A percentile compares a stretch with the other conserved stretches of the same genome.
Conservation (phyloP, 2,329 filamentous ascomycete species). For the Ophiostoma piceae region DNA sequence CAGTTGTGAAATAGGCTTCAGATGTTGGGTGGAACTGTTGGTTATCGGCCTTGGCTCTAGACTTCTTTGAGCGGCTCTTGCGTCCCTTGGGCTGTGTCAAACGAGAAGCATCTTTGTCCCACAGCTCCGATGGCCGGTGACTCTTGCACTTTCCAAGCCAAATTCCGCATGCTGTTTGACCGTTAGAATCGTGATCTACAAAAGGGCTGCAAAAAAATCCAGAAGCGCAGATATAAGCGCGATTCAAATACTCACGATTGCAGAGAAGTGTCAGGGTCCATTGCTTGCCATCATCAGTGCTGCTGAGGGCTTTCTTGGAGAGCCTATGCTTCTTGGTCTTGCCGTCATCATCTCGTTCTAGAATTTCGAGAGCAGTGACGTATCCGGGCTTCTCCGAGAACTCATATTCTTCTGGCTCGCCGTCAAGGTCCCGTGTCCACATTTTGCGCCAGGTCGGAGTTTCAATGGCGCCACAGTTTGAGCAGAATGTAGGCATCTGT, state of each 20-base stretch:
- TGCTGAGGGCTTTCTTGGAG: slow-evolving; percentile 66
- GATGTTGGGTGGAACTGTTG: slow-evolving; percentile 45
- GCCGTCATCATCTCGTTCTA: slow-evolving; percentile 58
- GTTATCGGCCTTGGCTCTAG: slow-evolving; percentile 45
- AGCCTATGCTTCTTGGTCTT: slow-evolving; percentile 64
- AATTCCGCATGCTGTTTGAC: slow-evolving; percentile 68
- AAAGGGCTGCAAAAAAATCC: neutral
- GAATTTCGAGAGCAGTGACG: slow-evolving; percentile 67
- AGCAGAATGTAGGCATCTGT: slow-evolving; percentile 80
- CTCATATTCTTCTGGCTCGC: slow-evolving; percentile 63
- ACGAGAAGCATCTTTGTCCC: slow-evolving; percentile 61
- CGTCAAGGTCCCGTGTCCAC: slow-evolving; percentile 70
- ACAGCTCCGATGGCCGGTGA: slow-evolving; percentile 77
- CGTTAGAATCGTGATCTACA: slow-evolving; percentile 13
- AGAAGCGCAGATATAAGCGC: neutral
- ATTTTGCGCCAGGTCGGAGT: slow-evolving; percentile 95
- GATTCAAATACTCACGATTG: slow-evolving; percentile 61
- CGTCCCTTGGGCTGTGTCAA: slow-evolving; percentile 49
- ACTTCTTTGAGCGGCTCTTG: slow-evolving; percentile 45
- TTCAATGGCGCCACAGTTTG: slow-evolving; percentile 90
- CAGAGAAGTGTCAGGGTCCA: slow-evolving; percentile 76
- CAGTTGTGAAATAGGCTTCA: slow-evolving; percentile 51
- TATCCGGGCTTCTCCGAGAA: slow-evolving; percentile 67
- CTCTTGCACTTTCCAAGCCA: slow-evolving; percentile 86
- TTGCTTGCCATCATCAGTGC: slow-evolving; percentile 56